Evolutionary conservation across 2,329 filamentous ascomycete species (phyloP).

Genomic region (Colletotrichum gloeosporioides): DNA sequence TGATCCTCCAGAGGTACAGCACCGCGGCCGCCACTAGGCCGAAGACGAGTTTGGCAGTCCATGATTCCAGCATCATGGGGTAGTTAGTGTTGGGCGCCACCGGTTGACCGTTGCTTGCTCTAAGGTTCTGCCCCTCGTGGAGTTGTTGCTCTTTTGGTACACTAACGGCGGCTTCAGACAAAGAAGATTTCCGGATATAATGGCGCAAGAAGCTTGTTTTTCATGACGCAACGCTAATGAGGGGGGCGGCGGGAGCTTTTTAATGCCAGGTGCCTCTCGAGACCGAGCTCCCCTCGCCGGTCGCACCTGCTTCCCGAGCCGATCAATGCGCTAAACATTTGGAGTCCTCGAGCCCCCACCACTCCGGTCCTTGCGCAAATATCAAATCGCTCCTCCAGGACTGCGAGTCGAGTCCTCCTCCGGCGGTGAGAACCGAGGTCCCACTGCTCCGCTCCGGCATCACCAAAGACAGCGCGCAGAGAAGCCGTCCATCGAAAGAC

Average conservation of each 20-base stretch:
- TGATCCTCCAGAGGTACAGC: conserved; percentile 42
- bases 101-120: not conserved
- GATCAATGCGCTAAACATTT: conserved; percentile 9
- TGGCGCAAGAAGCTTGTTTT: conserved; percentile 4
- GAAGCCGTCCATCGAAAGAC: not conserved
- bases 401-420: not conserved
- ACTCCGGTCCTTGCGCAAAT: conserved; percentile 10
- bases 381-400: not conserved
- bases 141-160: not conserved
- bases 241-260: not conserved
- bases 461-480: not conserved
- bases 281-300: not conserved
- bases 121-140: not conserved
- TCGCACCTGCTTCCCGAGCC: not conserved
- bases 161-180: not conserved
- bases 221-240: not conserved
- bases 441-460: not conserved
- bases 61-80: conserved; percentile 5
- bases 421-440: not conserved
- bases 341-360: not conserved
- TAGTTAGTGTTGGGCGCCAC: not conserved
- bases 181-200: not conserved
- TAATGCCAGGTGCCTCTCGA: not conserved
- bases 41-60: not conserved
- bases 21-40: conserved; percentile 16